Evolutionary conservation across 129 eudicot genomes (phyloP), one percentile per base, ranked within the genome.

Genomic region (Helichrysum umbraculigerum): DNA sequence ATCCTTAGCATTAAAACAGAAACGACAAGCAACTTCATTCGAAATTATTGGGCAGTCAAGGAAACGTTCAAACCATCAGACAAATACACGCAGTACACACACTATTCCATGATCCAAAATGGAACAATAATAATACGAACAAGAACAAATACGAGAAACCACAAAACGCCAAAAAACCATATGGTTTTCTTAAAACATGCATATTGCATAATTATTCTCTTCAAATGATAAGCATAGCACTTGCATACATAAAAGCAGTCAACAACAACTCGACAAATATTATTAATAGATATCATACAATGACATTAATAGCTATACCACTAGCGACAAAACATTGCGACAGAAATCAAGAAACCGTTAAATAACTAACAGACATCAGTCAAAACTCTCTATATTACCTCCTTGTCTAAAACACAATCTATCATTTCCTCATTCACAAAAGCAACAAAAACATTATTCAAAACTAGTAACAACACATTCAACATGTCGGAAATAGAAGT

Each of bases 311-410:
- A 60, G 1, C 10, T 47, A 7, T 21, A 32, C 41, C 60, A n/a
- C 62, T 14, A 2, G 5, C 28, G 25, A 66, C 63, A 35, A 25
- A 73, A 22, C 21, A 51, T 71, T 68, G 60, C n/a, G 34, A 39
- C 32, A 16, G 11, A 34, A 71, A 61, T 22, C 66, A 42, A 47
- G 54, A 47, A 47, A 47, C 6, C 14, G 32, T 47, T 60, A 21
- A 47, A 62, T 30, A 71, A 33, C 37, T 47, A 62, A 7, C 35
- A 33, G 21, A 62, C 66, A 78, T 78, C 52, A 44, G 66, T 62
- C 25, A 62, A 60, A 70, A 78, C 28, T 19, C n/a, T 6, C 66
- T 29, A 28, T 2, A 61, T 61, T 10, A 33, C 54, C 72, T 32
- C 10, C 61, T 63, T 71, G 32, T 15, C 42, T 50, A 20, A 19